A percentile compares a stretch with the other conserved stretches of the same genome.
Conservation (phyloP, 345 rosid genomes). For the Reutealis trisperma region DNA sequence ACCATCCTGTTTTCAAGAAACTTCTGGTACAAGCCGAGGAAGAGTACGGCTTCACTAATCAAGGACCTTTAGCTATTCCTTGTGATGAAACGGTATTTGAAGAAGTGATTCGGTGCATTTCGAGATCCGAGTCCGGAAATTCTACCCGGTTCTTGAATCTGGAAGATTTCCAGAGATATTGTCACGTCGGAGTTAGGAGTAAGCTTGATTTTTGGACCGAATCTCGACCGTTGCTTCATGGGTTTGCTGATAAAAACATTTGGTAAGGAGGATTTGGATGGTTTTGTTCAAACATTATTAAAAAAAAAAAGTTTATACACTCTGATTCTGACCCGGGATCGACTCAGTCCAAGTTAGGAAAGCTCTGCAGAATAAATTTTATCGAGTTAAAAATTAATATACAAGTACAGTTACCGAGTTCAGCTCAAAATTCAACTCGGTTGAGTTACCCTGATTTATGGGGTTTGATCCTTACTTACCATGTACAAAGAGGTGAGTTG, state of each 20-base stretch:
- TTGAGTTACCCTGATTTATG: not conserved
- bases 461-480: not conserved
- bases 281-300: constrained; percentile 2
- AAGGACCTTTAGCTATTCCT: constrained; percentile 83
- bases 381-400: not conserved
- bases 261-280: constrained; percentile 33
- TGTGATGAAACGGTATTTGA: constrained; percentile 89
- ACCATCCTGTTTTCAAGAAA: constrained; percentile 77
- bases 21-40: constrained; percentile 78
- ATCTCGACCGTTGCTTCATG: constrained; percentile 76
- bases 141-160: constrained; percentile 47
- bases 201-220: constrained; percentile 64
- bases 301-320: not conserved
- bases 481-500: constrained; percentile 1
- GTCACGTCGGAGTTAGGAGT: constrained; percentile 50
- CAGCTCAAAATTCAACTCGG: not conserved
- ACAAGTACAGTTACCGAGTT: constrained; percentile 5
- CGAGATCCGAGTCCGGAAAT: constrained; percentile 56
- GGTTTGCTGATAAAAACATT: constrained; percentile 46
- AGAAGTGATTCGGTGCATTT: constrained; percentile 68
- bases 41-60: constrained; percentile 78
- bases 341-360: constrained; percentile 19
- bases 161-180: constrained; percentile 60
- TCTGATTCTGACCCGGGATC: constrained; percentile 37
- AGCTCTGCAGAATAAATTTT: not conserved